Base-by-base conservation (phyloP, 164 flowering plant genomes). In the Sedum album region DNA sequence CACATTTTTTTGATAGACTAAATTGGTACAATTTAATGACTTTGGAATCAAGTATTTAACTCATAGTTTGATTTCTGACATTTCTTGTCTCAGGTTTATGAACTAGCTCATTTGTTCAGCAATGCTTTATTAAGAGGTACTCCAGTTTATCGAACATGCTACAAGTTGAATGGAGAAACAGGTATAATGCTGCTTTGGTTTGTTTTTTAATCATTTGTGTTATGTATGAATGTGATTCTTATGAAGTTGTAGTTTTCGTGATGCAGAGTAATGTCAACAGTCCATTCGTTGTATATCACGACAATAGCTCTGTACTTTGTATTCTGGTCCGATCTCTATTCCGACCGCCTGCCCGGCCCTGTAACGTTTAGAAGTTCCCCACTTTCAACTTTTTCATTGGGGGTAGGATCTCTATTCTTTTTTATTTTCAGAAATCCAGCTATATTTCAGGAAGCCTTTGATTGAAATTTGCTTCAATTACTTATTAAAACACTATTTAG, bases 271-370 rank as follows among this genome's bases (percentile, higher is more conserved):
- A 81, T 91, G 51, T 94, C 97, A 65, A 86, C 97, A 14, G 48
- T 86, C 71, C 99, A 94, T 81, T 96, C 99, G 46, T 72, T 90
- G 67, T 91, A 82, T 69, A 88, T 94, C 73, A 72, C 97, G 42
- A 64, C 66, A 38, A 73, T 84, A 76, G 84, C 99, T 33, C 69
- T 88, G 69, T 84, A 94, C 81, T 82, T 91, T 31, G 92, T 94
- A 17, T 88, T 90, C 85, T 87, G 91, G 85, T 88, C 97, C 64
- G 88, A 90, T 75, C 78, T 91, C 61, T 94, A 69, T 66, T 84
- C 89, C 73, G 96, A 89, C 66, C 73, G 79, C 33, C 73, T 26
- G 31, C 73, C 44, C 76, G 92, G 79, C n/a, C 71, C 74, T 68
- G 67, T 91, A 26, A 82, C 83, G 31, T 82, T 88, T 67, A 80